These are phyloP conservation scores for Agrostemma githago DNA, from an alignment of 148 eudicot genomes.

Conservation along the genomic window DNA sequence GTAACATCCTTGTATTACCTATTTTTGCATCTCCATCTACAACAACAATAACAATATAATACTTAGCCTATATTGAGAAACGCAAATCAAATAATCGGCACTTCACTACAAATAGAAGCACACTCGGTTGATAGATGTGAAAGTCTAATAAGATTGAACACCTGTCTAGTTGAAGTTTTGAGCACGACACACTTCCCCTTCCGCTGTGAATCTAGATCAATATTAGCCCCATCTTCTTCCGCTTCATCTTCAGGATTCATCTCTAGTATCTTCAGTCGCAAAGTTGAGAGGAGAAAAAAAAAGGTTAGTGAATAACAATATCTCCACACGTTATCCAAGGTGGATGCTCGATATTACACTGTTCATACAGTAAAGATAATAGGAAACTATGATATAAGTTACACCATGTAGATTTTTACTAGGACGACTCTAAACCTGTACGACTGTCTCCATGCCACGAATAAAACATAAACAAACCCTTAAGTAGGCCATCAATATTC, in stretches of 20 bases:
- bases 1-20: not conserved
- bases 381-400: not conserved
- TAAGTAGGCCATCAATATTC: too few species aligned
- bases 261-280: slow-evolving; percentile 50
- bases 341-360: not conserved
- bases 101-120: not conserved
- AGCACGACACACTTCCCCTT: slow-evolving; percentile 93
- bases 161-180: slow-evolving; percentile 94
- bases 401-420: too few species aligned
- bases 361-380: not conserved
- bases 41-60: not conserved
- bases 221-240: slow-evolving; percentile 94
- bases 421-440: not conserved
- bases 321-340: not conserved
- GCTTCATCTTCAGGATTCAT: slow-evolving; percentile 96
- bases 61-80: not conserved
- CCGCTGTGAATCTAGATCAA: slow-evolving; percentile 88
- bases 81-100: too few species aligned
- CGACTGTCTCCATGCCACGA: not conserved
- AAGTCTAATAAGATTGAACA: slow-evolving; percentile 9
- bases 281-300: not conserved
- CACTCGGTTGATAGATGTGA: not conserved
- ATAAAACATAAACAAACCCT: not conserved
- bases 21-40: not conserved
- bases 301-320: not conserved